Evolutionary conservation across 2,329 filamentous ascomycete species (phyloP), one percentile per base, ranked within the genome.

Genomic region (Cryphonectria carpinicola): DNA sequence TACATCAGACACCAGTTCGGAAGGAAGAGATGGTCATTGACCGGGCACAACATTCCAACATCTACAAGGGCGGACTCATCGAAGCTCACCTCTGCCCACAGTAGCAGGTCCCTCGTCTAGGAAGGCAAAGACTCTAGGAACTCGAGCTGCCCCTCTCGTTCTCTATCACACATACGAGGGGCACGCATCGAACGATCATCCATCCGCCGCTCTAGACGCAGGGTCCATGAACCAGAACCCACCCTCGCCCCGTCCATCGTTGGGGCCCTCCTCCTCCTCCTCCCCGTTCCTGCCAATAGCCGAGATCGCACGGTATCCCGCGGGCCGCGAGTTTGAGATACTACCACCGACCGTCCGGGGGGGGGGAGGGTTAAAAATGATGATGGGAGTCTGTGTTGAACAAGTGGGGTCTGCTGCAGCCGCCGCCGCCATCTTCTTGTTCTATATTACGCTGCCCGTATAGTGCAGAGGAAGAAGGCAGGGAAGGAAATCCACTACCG

Each of bases 301-400:
- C 58, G 58, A 61, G 32, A 39, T 39, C 58, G 58, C 58, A 61
- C 58, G 58, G 58, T 61, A 5, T 6, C 8, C 58, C 58, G 58
- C 58, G 58, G 58, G 58, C 35, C 32, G 35, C 58, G 58, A 61
- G 17, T 32, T 19, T 8, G 32, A 4, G 32, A 37, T 61, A 22
- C 35, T 32, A 22, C 35, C 58, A 19, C 35, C 35, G 32, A 39
- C 4, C 5, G 22, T 49, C 3, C 46, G 46, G 46, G 46, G 46
- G 22, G 19, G 22, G 46, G 8, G n/a, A 4, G 14, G 3, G 10
- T n/a, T n/a, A n/a, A 10, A n/a, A 49, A n/a, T 22, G 46, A n/a
- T 22, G 35, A 61, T 61, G 58, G 35, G 32, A 61, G 58, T 61
- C 58, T 61, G 58, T 61, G 58, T 61, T 61, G 58, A 61, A 61